Percentiles rank a stretch among this genome's conserved stretches.
Conservation (phyloP, 139 green algal genomes). For the Coelastrella sp. region DNA sequence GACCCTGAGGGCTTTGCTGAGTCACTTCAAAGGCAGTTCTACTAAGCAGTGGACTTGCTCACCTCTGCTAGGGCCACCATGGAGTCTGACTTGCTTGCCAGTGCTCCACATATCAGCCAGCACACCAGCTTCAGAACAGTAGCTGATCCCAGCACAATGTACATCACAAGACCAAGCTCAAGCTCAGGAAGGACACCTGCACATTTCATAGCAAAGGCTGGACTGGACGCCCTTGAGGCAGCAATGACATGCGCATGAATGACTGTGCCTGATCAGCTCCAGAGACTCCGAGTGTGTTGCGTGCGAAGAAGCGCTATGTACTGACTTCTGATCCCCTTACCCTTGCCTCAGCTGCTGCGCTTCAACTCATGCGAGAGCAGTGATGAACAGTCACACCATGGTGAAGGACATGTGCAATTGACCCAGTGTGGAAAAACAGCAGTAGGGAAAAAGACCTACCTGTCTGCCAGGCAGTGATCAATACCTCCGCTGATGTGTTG, state of each 20-base stretch:
- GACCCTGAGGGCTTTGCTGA: too few relatives aligned
- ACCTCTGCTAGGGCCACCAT: constrained; percentile 75
- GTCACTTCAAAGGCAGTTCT: neutral
- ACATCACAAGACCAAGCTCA: constrained; percentile 65
- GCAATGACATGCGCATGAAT: too few relatives aligned
- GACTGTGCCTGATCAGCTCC: too few relatives aligned
- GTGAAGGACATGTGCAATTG: neutral
- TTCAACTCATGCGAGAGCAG: neutral
- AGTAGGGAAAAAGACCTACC: neutral
- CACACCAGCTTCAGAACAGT: constrained; percentile 72
- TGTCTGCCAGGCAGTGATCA: constrained; percentile 17
- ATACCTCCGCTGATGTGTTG: constrained; percentile 35
- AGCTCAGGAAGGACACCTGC: constrained; percentile 63
- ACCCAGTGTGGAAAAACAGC: neutral
- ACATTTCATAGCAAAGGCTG: neutral
- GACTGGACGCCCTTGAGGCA: too few relatives aligned
- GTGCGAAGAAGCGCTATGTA: too few relatives aligned
- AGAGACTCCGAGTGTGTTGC: too few relatives aligned
- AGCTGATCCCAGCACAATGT: constrained; percentile 71
- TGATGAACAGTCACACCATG: neutral
- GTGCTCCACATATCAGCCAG: constrained; percentile 47
- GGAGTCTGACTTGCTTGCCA: constrained; percentile 56
- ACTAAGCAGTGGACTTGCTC: neutral
- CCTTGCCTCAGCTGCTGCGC: neutral
- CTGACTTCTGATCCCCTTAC: too few relatives aligned